Base-by-base conservation (phyloP, 192 early-diverging fungal genomes). In the Backusella mclennaniae region DNA sequence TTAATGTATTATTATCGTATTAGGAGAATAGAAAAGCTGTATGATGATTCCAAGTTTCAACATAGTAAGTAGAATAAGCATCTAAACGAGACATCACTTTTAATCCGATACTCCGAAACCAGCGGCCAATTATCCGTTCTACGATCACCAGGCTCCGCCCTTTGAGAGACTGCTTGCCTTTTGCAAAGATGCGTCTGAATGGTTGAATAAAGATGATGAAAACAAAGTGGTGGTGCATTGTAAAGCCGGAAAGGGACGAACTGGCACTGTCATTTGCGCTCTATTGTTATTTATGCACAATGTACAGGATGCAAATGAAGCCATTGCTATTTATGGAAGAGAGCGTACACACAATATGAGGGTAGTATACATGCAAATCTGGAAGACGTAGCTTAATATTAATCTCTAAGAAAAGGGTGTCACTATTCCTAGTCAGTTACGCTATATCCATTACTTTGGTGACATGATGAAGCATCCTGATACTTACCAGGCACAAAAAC, bases 221-320 rank as follows among this genome's bases (percentile, higher is more conserved):
- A 86, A 91, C 67, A 84, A 87, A 14, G 87, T 87, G 0, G 89
- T 85, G 5, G 78, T 91, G 7, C 90, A 91, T 69, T 91, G 90
- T 73, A 90, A 90, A 67, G 90, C 90, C n/a, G 90, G 90, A 19
- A 91, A 91, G 44, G 90, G 90, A 6, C 79, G 90, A 6, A 91
- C 90, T 15, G 90, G 90, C 9, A 79, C 85, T 14, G 87, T 91
- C 84, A 79, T 89, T 17, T 80, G 85, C 44, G 53, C 86, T 4
- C 80, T 86, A 21, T 78, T 91, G 46, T 49, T 91, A 15, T 82
- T 81, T 31, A 73, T 79, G 17, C 78, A 81, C 4, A 69, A 67
- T 1, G 84, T 76, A n/a, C 41, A 46, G 1, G 68, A 67, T 44
- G 79, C 87, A 11, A 53, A 66, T 2, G 82, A 83, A 17, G 87